A percentile compares a stretch with the other conserved stretches of the same genome.
These are phyloP conservation scores for Russula lepida DNA, from an alignment of 768 basidiomycete genomes.

Conservation along the genomic window DNA sequence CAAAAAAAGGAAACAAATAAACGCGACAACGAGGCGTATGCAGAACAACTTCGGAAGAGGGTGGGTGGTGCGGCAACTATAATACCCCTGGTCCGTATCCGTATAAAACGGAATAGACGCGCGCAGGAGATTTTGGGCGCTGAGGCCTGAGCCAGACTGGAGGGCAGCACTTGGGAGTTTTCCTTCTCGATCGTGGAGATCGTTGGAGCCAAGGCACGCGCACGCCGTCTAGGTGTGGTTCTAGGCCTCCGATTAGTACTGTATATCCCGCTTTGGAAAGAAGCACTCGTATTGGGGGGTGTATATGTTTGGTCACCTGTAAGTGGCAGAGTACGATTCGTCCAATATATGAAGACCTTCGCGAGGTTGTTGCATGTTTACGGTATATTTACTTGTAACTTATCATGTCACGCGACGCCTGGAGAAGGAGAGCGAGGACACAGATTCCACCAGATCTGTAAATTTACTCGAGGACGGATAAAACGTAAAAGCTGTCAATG, in stretches of 20 bases:
- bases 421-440: neutral
- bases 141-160: neutral
- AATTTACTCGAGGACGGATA: neutral
- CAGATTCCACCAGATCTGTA: neutral
- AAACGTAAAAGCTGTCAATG: neutral
- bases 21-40: conserved; percentile 8
- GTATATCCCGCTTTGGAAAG: neutral
- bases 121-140: neutral
- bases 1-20: too few species aligned
- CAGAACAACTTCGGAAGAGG: neutral
- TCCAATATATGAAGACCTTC: neutral
- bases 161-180: neutral
- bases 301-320: too few species aligned
- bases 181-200: conserved; percentile 14
- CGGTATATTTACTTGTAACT: neutral
- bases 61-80: too few species aligned
- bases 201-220: conserved; percentile 10
- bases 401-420: neutral
- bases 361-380: neutral
- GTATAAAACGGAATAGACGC: conserved; percentile 2
- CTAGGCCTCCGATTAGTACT: conserved; percentile 1
- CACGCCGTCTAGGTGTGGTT: neutral
- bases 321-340: neutral
- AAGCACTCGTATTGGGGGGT: neutral
- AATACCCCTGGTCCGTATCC: neutral